These are phyloP conservation scores for Sporisorium scitamineum DNA, from an alignment of 1,284 basidiomycete genomes.

Conservation along the genomic window DNA sequence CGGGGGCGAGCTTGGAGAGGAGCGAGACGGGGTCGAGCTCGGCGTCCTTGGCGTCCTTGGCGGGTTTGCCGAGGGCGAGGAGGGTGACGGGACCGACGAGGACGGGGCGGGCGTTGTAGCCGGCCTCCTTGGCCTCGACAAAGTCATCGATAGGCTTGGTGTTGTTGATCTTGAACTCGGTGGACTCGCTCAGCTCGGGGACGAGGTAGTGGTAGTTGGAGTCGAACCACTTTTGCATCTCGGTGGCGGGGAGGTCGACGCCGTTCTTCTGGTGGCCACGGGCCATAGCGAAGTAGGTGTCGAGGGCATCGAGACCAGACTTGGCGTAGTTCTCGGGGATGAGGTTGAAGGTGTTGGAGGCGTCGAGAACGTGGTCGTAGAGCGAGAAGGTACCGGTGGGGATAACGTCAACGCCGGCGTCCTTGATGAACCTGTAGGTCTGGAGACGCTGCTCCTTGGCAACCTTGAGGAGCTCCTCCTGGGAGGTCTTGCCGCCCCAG, in stretches of 20 bases:
- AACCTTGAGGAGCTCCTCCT: slow-evolving; percentile 87
- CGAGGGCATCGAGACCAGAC: slow-evolving; percentile 86
- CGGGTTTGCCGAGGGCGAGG: slow-evolving; percentile 91
- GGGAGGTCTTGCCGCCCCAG: slow-evolving; percentile 93
- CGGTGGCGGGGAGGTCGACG: slow-evolving; percentile 95
- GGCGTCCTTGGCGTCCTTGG: slow-evolving; percentile 81
- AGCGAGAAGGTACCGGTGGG: slow-evolving; percentile 98
- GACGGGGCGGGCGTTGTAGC: slow-evolving; percentile 92
- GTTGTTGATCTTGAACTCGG: slow-evolving; percentile 96
- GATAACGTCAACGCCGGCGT: slow-evolving; percentile 87
- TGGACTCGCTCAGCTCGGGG: slow-evolving; percentile 91
- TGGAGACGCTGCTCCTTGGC: slow-evolving; percentile 89
- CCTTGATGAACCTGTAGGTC: slow-evolving; percentile 90
- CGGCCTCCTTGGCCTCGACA: slow-evolving; percentile 91
- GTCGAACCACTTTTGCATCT: slow-evolving; percentile 99
- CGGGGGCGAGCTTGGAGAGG: slow-evolving; percentile 87
- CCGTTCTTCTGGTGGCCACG: slow-evolving; percentile 92
- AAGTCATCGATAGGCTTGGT: slow-evolving; percentile 90
- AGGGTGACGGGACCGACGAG: slow-evolving; percentile 96
- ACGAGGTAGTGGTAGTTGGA: slow-evolving; percentile 99
- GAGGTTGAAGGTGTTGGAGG: slow-evolving; percentile 95
- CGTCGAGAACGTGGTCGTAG: slow-evolving; percentile 99
- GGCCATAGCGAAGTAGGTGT: slow-evolving; percentile 93
- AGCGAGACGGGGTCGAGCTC: slow-evolving; percentile 92
- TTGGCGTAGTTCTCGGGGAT: slow-evolving; percentile 94